phyloP scores from a whole-genome alignment of 768 basidiomycete species.

The Kwoniella pini region DNA sequence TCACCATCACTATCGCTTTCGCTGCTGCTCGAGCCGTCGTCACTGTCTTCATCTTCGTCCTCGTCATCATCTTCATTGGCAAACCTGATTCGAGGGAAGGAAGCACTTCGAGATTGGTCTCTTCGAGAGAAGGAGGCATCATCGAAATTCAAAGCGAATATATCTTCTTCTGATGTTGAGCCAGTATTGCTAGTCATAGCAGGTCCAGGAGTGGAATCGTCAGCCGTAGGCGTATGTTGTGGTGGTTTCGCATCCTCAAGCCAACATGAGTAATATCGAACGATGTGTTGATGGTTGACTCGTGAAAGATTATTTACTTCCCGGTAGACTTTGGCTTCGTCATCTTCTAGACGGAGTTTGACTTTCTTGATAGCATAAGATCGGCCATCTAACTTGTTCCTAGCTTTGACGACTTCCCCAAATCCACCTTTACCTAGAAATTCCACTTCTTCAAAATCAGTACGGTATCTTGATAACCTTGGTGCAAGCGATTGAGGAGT shows the following conservation, averaged over 20 bases:
- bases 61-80: constrained; percentile 54
- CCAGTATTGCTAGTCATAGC: neutral
- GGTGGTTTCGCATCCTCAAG: constrained; percentile 36
- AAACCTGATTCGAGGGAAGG: constrained; percentile 85
- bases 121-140: constrained; percentile 57
- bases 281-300: constrained; percentile 84
- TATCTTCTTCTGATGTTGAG: constrained; percentile 56
- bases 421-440: constrained; percentile 79
- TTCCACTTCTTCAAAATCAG: constrained; percentile 84
- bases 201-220: constrained; percentile 13
- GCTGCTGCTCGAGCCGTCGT: constrained; percentile 23
- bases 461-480: constrained; percentile 78
- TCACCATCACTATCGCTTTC: constrained; percentile 22
- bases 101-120: constrained; percentile 57
- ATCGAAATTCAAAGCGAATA: constrained; percentile 68
- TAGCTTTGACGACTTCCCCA: constrained; percentile 91
- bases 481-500: constrained; percentile 44
- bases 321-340: constrained; percentile 82
- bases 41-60: constrained; percentile 57
- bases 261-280: constrained; percentile 68
- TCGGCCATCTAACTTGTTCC: constrained; percentile 79
- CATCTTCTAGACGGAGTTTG: constrained; percentile 71
- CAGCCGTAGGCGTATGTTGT: constrained; percentile 16
- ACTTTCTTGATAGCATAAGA: constrained; percentile 67
- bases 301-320: constrained; percentile 87